Conservation (phyloP, 352 stramenopile species). For the Chrysophaeum taylorii region DNA sequence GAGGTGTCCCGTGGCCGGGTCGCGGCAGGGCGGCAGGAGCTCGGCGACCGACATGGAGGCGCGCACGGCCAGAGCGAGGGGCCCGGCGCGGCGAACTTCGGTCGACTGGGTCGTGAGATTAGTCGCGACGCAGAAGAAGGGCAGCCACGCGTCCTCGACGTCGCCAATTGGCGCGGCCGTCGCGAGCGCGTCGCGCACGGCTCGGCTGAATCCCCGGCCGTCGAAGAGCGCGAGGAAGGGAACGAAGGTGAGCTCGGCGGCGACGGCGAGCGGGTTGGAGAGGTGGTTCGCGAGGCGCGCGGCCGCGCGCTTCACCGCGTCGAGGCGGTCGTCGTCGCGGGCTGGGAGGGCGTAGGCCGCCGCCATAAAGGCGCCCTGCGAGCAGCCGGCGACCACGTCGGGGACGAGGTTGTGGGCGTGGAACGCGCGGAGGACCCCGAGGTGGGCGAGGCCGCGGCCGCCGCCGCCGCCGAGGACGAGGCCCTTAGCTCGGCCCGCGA, state of each 20-base stretch:
- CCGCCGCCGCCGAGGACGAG: constrained; percentile 83
- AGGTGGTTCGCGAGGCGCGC: constrained; percentile 51
- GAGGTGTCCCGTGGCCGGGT: constrained; percentile 31
- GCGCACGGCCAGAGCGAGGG: constrained; percentile 73
- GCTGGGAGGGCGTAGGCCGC: constrained; percentile 27
- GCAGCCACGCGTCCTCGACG: constrained; percentile 70
- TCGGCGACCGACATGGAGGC: constrained; percentile 63
- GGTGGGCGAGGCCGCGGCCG: constrained; percentile 77
- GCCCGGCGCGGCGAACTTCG: constrained; percentile 67
- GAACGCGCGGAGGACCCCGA: constrained; percentile 78
- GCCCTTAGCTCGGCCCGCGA: constrained; percentile 79
- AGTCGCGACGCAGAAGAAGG: constrained; percentile 79
- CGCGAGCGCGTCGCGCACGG: constrained; percentile 2
- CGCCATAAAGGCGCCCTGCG: constrained; percentile 41
- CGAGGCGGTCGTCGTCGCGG: not conserved
- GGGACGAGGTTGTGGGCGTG: constrained; percentile 72
- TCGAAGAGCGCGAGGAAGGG: constrained; percentile 76
- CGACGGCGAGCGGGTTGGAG: constrained; percentile 46
- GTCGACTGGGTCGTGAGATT: constrained; percentile 74
- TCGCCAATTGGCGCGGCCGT: constrained; percentile 10
- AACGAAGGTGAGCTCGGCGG: constrained; percentile 67
- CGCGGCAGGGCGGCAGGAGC: constrained; percentile 32
- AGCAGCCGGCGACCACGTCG: constrained; percentile 81
- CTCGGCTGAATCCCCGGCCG: constrained; percentile 29
- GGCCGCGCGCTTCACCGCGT: not conserved